Percentiles rank a stretch among this genome's conserved stretches.
These are phyloP conservation scores for Penicillium brasilianum DNA, from an alignment of 2,329 filamentous ascomycete genomes.

Conservation along the genomic window DNA sequence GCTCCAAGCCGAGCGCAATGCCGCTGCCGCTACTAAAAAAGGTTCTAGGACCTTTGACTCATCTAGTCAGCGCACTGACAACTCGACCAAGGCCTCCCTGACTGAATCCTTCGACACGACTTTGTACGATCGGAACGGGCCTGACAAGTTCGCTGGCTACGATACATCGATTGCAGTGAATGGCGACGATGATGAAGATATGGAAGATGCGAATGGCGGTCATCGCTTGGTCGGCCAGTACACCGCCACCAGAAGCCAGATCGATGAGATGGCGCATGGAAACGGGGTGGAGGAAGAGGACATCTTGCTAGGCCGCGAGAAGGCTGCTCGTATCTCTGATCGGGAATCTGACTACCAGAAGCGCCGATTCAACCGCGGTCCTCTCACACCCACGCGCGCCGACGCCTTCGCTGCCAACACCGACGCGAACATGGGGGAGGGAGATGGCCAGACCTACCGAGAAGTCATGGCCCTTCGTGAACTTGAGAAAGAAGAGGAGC, in stretches of 20 bases:
- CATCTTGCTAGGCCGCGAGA: constrained; percentile 81
- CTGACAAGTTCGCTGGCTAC: constrained; percentile 86
- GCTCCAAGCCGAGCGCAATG: constrained; percentile 92
- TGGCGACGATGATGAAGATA: constrained; percentile 79
- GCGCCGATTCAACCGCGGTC: constrained; percentile 82
- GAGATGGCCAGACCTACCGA: constrained; percentile 80
- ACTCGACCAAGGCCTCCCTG: constrained; percentile 86
- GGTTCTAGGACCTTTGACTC: constrained; percentile 79
- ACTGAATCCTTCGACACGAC: constrained; percentile 84
- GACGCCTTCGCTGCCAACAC: constrained; percentile 82
- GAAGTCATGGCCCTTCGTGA: constrained; percentile 91
- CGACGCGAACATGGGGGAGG: constrained; percentile 66
- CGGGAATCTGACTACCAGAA: constrained; percentile 98
- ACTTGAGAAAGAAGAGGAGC: constrained; percentile 89
- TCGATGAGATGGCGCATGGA: constrained; percentile 90
- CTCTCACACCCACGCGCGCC: constrained; percentile 79
- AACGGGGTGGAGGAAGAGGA: constrained; percentile 90
- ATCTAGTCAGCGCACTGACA: constrained; percentile 79
- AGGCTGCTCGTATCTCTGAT: constrained; percentile 86
- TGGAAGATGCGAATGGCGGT: constrained; percentile 74
- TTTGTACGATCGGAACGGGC: constrained; percentile 79
- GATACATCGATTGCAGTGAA: constrained; percentile 83
- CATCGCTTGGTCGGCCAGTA: constrained; percentile 90
- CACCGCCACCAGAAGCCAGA: constrained; percentile 87
- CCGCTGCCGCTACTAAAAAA: constrained; percentile 76